A percentile compares a stretch with the other conserved stretches of the same genome.
phyloP scores from a whole-genome alignment of 176 grass and related monocot genomes.

The Leersia perrieri region DNA sequence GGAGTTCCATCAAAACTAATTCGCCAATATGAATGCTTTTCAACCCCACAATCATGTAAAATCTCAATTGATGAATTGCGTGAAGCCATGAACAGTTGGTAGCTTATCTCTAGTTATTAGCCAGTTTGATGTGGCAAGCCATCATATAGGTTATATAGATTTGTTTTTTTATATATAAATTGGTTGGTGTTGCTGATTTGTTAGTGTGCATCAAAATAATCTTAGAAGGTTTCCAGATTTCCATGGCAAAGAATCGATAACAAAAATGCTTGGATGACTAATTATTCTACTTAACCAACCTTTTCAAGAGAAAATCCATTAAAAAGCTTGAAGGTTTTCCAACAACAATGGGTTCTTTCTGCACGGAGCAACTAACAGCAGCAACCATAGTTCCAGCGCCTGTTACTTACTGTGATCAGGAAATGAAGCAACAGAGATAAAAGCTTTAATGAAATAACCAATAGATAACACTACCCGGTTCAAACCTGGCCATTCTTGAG shows the following conservation, averaged over 20 bases:
- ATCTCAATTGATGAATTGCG: neutral
- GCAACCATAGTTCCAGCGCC: constrained; percentile 96
- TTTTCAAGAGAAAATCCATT: constrained; percentile 89
- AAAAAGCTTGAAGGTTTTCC: constrained; percentile 94
- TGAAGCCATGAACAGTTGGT: neutral
- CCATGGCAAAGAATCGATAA: neutral
- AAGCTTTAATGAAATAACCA: neutral
- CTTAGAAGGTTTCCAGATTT: neutral
- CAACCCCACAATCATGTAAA: neutral
- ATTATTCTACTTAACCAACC: constrained; percentile 41
- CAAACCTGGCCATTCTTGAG: constrained; percentile 97
- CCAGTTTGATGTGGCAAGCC: neutral
- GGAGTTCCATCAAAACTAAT: neutral
- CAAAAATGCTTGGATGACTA: neutral
- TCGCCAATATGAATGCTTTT: neutral
- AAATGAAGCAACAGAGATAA: constrained; percentile 9
- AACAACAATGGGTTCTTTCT: constrained; percentile 88
- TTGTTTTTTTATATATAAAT: constrained; percentile 9
- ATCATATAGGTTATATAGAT: neutral
- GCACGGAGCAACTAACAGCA: constrained; percentile 77
- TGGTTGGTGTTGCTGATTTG: neutral
- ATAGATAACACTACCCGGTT: neutral
- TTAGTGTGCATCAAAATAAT: neutral
- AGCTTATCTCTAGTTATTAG: too few relatives aligned
- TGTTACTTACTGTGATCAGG: constrained; percentile 33